Percentiles rank a stretch among this genome's conserved stretches.
Conservation (phyloP, 108 stramenopile genomes). For the Nitzschia putrida region DNA sequence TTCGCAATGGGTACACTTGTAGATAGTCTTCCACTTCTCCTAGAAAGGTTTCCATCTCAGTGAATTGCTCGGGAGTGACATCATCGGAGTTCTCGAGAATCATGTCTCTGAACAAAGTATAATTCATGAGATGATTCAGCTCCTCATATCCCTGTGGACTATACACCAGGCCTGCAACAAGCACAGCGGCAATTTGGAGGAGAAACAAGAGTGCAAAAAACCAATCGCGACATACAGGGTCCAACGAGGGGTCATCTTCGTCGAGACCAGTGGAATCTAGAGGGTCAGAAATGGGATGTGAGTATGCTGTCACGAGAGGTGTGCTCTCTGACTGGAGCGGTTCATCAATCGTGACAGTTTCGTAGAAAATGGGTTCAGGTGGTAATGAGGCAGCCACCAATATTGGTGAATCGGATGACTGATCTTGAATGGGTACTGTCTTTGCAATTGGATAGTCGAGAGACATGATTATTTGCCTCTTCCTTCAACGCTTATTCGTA, state of each 20-base stretch:
- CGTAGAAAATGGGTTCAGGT: background rate
- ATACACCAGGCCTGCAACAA: conserved; percentile 20
- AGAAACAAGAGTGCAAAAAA: conserved; percentile 12
- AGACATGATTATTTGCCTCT: too few species aligned
- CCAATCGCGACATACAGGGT: conserved; percentile 18
- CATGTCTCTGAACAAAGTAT: conserved; percentile 16
- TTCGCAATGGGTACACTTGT: conserved; percentile 28
- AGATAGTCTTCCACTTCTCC: conserved; percentile 11
- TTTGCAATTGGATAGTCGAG: too few species aligned
- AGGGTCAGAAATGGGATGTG: too few species aligned
- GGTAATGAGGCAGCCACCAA: conserved; percentile 1
- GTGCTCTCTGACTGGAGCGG: background rate
- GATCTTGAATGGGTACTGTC: background rate
- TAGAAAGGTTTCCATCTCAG: conserved; percentile 37
- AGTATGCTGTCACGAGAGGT: conserved; percentile 2
- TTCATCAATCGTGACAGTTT: conserved; percentile 6
- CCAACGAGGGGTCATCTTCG: background rate
- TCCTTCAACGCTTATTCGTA: too few species aligned
- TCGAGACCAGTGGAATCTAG: too few species aligned
- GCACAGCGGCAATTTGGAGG: conserved; percentile 20
- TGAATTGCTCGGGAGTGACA: conserved; percentile 20
- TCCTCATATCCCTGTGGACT: conserved; percentile 32
- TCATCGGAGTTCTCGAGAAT: conserved; percentile 24
- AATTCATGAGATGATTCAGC: conserved; percentile 16
- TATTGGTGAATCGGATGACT: background rate